Evolutionary conservation across 1,284 basidiomycete species (phyloP).

Genomic region (Malassezia cuniculi): DNA sequence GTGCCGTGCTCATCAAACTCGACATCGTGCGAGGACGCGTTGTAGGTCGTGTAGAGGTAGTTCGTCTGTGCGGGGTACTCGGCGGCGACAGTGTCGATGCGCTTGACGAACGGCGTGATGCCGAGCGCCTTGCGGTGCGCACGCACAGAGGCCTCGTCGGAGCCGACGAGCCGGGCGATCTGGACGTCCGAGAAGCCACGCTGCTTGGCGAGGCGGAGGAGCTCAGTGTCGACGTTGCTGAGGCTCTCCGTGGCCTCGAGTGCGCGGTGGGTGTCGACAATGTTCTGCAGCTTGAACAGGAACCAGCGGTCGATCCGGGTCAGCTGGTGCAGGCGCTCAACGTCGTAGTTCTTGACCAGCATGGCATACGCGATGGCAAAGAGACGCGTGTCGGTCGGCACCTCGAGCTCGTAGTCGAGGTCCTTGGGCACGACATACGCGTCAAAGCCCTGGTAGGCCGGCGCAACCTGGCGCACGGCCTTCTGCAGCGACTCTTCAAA

Average conservation of each 20-base stretch:
- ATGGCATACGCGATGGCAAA: slow-evolving; percentile 97
- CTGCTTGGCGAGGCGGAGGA: slow-evolving; percentile 43
- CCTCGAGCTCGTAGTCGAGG: slow-evolving; percentile 61
- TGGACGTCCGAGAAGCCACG: slow-evolving; percentile 77
- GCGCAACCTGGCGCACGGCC: slow-evolving; percentile 92
- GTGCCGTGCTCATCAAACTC: slow-evolving; percentile 92
- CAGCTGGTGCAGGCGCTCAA: slow-evolving; percentile 77
- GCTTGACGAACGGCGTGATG: slow-evolving; percentile 94
- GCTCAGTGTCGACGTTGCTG: slow-evolving; percentile 49
- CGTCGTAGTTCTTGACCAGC: slow-evolving; percentile 80
- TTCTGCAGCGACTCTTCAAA: slow-evolving; percentile 99
- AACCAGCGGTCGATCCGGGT: slow-evolving; percentile 98
- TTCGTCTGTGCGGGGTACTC: slow-evolving; percentile 98
- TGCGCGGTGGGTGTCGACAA: slow-evolving; percentile 51
- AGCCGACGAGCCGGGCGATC: slow-evolving; percentile 60
- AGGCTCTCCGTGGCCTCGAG: slow-evolving; percentile 49
- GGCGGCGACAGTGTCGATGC: slow-evolving; percentile 96
- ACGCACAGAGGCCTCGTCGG: slow-evolving; percentile 66
- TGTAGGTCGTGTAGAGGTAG: slow-evolving; percentile 99
- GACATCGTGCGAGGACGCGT: slow-evolving; percentile 88
- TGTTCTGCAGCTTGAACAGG: slow-evolving; percentile 96
- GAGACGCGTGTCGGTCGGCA: slow-evolving; percentile 75
- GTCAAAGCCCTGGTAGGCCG: slow-evolving; percentile 58
- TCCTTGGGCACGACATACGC: slow-evolving; percentile 66
- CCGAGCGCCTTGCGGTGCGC: slow-evolving; percentile 69